Percentiles rank a stretch among this genome's conserved stretches.
These are phyloP conservation scores for Kazachstania viticola DNA, from an alignment of 805 yeast genomes.

Conservation along the genomic window DNA sequence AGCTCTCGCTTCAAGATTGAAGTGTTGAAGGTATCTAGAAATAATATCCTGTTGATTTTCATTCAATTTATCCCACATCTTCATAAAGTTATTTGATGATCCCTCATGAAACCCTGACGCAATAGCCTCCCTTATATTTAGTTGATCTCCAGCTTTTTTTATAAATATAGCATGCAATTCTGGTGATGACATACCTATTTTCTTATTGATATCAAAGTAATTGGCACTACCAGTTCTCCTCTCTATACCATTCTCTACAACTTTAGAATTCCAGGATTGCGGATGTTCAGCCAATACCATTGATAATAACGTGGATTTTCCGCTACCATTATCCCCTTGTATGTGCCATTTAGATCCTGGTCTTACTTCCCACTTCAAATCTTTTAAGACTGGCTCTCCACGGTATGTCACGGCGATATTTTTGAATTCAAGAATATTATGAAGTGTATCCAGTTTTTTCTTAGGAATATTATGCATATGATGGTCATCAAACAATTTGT, in stretches of 20 bases:
- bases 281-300: constrained; percentile 92
- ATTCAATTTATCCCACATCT: constrained; percentile 32
- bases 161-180: constrained; percentile 89
- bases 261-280: constrained; percentile 76
- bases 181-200: constrained; percentile 84
- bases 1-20: constrained; percentile 31
- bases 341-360: constrained; percentile 81
- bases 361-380: constrained; percentile 55
- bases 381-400: constrained; percentile 44
- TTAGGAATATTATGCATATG: constrained; percentile 9
- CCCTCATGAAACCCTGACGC: constrained; percentile 71
- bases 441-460: constrained; percentile 3
- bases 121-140: constrained; percentile 46
- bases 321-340: constrained; percentile 83
- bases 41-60: constrained; percentile 26
- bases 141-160: constrained; percentile 19
- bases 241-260: constrained; percentile 49
- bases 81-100: constrained; percentile 34
- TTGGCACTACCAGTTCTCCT: constrained; percentile 65
- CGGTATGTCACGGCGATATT: constrained; percentile 56
- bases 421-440: constrained; percentile 34
- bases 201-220: constrained; percentile 65
- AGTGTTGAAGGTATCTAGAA: constrained; percentile 36
- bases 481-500: constrained; percentile 16
- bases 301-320: constrained; percentile 81